phyloP scores from a whole-genome alignment of 495 filamentous ascomycete genomes.

The Emericellopsis terricola region DNA sequence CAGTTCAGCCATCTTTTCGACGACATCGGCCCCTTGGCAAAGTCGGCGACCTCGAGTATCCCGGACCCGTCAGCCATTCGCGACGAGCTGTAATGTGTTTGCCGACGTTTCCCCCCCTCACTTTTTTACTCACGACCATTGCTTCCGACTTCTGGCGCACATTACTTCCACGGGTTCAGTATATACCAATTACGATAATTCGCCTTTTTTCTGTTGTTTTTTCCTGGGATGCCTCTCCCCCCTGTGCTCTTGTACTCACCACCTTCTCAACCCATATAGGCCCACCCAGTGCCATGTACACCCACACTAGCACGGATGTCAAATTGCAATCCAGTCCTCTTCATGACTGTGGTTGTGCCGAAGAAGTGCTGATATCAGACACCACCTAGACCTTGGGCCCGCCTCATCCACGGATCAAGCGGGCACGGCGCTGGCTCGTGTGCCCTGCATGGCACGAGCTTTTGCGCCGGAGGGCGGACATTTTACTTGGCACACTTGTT shows the following conservation, averaged over 20 bases:
- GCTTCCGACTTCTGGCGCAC: too few relatives aligned
- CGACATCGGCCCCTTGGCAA: too few relatives aligned
- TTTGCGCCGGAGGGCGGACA: conserved; percentile 10
- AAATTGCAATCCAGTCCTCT: conserved; percentile 83
- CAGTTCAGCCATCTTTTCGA: conserved; percentile 30
- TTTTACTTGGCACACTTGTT: too few relatives aligned
- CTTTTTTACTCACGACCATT: too few relatives aligned
- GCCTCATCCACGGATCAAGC: not conserved
- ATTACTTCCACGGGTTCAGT: too few relatives aligned
- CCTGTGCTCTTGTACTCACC: too few relatives aligned
- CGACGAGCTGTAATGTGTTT: conserved; percentile 27
- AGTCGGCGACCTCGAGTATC: conserved; percentile 8
- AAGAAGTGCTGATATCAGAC: conserved; percentile 48
- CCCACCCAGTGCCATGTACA: not conserved
- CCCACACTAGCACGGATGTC: conserved; percentile 74
- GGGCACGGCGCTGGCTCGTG: not conserved
- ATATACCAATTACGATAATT: too few relatives aligned
- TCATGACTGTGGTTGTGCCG: conserved; percentile 86
- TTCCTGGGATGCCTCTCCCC: too few relatives aligned
- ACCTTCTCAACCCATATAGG: too few relatives aligned
- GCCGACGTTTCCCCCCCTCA: too few relatives aligned
- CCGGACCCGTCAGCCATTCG: conserved; percentile 10
- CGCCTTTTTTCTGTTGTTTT: too few relatives aligned
- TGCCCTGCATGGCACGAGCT: not conserved
- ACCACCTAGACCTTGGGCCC: too few relatives aligned